Evolutionary conservation across 2,329 filamentous ascomycete species (phyloP).

Genomic region (Alternaria gaisen): DNA sequence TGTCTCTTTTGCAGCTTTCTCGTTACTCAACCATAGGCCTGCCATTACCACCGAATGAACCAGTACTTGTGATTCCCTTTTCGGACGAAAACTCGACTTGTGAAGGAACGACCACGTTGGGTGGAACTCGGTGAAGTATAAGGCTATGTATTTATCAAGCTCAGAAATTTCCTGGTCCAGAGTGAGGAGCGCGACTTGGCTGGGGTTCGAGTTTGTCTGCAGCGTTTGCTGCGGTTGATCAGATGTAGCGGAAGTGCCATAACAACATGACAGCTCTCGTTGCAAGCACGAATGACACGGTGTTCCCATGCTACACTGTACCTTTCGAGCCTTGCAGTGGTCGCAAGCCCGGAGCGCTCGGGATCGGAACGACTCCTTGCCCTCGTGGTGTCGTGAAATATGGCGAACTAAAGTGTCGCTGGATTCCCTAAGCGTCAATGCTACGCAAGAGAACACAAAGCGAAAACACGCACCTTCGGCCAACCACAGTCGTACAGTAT

Average conservation of each 20-base stretch:
- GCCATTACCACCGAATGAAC: background rate
- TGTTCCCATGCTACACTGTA: background rate
- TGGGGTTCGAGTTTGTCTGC: background rate
- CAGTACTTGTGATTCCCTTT: background rate
- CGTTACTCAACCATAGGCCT: background rate
- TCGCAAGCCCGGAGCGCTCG: background rate
- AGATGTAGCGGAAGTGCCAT: background rate
- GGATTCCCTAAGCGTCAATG: background rate
- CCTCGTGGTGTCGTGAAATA: background rate
- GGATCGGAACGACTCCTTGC: background rate
- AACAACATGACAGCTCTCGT: background rate
- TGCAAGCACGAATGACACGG: background rate
- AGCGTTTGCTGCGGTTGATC: background rate
- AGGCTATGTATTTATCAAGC: background rate
- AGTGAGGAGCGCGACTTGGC: accelerated
- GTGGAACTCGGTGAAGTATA: background rate
- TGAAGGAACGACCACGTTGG: background rate
- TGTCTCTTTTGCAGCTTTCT: background rate
- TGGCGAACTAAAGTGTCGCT: background rate
- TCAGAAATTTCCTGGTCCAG: background rate
- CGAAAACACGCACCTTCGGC: background rate
- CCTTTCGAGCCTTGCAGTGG: background rate
- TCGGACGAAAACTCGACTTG: background rate
- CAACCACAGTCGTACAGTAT: background rate
- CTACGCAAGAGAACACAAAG: accelerated